Percentiles rank a stretch among this genome's conserved stretches.
Conservation (phyloP, 1,284 basidiomycete species). For the Marasmius fiardii region DNA sequence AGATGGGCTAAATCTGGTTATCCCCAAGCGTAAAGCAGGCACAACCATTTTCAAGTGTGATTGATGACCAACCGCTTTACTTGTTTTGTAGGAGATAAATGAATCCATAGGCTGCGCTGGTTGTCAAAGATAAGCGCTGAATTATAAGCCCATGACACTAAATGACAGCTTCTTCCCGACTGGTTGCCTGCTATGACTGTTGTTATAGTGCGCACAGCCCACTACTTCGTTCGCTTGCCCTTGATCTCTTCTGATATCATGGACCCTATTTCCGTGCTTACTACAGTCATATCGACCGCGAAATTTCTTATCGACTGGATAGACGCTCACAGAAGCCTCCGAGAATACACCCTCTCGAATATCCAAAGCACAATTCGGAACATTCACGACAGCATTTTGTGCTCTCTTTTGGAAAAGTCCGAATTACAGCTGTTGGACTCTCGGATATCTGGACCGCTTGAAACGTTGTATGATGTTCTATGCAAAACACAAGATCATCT, state of each 20-base stretch:
- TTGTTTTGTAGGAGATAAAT: too few species aligned
- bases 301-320: background rate
- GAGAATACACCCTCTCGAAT: background rate
- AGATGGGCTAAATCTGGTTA: too few species aligned
- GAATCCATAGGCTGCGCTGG: too few species aligned
- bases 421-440: background rate
- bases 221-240: too few species aligned
- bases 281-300: background rate
- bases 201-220: too few species aligned
- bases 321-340: background rate
- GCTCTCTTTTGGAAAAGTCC: background rate
- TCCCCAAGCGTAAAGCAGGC: too few species aligned
- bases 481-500: background rate
- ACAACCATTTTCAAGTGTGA: too few species aligned
- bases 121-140: too few species aligned
- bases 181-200: too few species aligned
- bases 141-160: too few species aligned
- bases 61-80: too few species aligned
- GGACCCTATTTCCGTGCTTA: background rate
- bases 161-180: too few species aligned
- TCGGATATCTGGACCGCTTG: background rate
- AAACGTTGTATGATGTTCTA: background rate
- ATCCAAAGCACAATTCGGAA: background rate
- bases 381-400: background rate
- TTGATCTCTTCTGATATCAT: background rate